Evolutionary conservation across 2,329 filamentous ascomycete genomes (phyloP).

Genomic region (Sphaerostilbella broomeana): DNA sequence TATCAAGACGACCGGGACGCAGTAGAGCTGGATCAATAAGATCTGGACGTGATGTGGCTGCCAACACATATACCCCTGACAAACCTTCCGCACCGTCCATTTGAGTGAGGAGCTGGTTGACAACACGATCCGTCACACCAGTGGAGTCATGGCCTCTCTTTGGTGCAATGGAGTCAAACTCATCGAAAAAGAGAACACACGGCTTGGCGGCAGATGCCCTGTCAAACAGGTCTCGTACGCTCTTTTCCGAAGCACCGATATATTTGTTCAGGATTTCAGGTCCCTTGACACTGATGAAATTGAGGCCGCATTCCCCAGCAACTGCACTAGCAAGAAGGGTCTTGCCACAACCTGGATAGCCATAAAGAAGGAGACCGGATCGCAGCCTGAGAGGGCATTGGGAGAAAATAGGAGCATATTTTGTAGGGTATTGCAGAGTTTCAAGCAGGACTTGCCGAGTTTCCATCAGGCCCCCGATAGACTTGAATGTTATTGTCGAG

Average conservation of each 20-base stretch:
- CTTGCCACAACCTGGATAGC: conserved; percentile 93
- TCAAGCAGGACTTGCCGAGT: conserved; percentile 90
- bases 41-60: conserved; percentile 88
- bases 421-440: conserved; percentile 93
- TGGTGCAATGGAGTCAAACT: conserved; percentile 96
- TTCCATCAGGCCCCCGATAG: conserved; percentile 80
- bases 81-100: conserved; percentile 98
- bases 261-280: conserved; percentile 99
- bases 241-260: conserved; percentile 95
- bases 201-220: conserved; percentile 84
- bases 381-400: conserved; percentile 91
- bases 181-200: conserved; percentile 96
- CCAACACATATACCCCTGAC: conserved; percentile 90
- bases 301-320: conserved; percentile 94
- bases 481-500: conserved; percentile 85
- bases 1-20: conserved; percentile 86
- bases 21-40: conserved; percentile 91
- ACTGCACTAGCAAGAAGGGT: conserved; percentile 92
- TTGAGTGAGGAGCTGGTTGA: conserved; percentile 95
- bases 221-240: conserved; percentile 89
- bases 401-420: conserved; percentile 95
- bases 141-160: conserved; percentile 96
- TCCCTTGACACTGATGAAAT: conserved; percentile 97
- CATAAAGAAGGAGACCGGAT: conserved; percentile 87
- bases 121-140: conserved; percentile 95